Percentiles rank a stretch among this genome's conserved stretches.
These are phyloP conservation scores for Cladosporium sp. DNA, from an alignment of 2,329 filamentous ascomycete genomes.

Conservation along the genomic window DNA sequence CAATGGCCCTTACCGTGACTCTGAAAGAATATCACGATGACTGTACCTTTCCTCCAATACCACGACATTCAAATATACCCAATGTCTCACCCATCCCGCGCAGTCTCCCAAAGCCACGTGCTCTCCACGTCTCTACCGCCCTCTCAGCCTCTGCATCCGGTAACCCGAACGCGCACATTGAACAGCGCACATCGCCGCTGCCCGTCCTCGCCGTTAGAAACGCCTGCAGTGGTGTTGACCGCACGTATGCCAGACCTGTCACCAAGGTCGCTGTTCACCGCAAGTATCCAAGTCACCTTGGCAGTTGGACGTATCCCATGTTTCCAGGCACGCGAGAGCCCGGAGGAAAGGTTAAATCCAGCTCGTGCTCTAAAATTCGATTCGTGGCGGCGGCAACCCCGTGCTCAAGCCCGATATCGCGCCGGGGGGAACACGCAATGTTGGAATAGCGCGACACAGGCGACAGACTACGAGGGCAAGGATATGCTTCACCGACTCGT, in stretches of 20 bases:
- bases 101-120: not conserved
- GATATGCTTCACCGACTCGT: constrained; percentile 17
- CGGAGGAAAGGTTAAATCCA: not conserved
- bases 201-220: not conserved
- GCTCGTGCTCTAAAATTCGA: not conserved
- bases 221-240: not conserved
- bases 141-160: not conserved
- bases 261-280: not conserved
- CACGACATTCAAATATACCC: not conserved
- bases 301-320: not conserved
- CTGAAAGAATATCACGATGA: not conserved
- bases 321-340: not conserved
- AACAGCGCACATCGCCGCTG: not conserved
- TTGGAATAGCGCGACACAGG: not conserved
- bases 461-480: not conserved
- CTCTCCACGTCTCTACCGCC: not conserved
- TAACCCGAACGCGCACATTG: not conserved
- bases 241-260: not conserved
- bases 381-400: not conserved
- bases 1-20: not conserved
- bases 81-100: not conserved
- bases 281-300: constrained; percentile 5
- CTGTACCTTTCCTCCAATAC: not conserved
- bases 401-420: constrained; percentile 4
- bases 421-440: constrained; percentile 11